Base-by-base conservation (phyloP, 1,139 yeast genomes). In the Sugiyamaella sp. region DNA sequence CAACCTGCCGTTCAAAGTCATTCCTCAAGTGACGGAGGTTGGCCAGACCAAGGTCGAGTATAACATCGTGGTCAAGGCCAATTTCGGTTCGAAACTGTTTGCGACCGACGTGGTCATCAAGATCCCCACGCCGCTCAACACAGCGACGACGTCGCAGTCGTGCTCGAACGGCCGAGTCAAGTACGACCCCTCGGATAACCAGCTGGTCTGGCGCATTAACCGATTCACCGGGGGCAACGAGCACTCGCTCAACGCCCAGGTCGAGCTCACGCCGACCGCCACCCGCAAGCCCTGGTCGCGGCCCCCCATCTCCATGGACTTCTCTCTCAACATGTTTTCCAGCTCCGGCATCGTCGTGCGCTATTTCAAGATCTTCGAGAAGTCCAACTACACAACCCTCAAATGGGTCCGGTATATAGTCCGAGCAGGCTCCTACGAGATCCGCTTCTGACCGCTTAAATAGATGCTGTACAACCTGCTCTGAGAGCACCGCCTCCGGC, bases 341-440 rank as follows among this genome's bases (percentile, higher is more conserved):
- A 77, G 87, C 61, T 85, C 95, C 10, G 96, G 96, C 0, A 73
- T 88, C 49, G 80, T 81, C 25, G 93, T 91, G 45, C 79, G 87
- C 59, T 87, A 80, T 66, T 75, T 91, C 63, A 82, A 82, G 66
- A 85, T 91, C 1, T 76, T 75, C 33, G 96, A 89, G 65, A 80
- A 77, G 63, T 63, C 80, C 8, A 82, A 81, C 57, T 86, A 88
- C 71, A 74, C 80, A 46, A 84, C 96, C 1, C 83, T 89, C 19
- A 91, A 91, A 67, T 90, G 96, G 95, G 95, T 90, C 44, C 81
- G 88, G 63, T 91, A 91, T 68, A 69, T 80, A 17, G 80, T 91
- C 1, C 80, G 78, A 58, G 84, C 91, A 0, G 96, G 96, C 0
- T 80, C 87, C 4, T 89, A 88, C 63, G 97, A 89, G 59, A 78